A percentile compares a stretch with the other conserved stretches of the same genome.
These are phyloP conservation scores for Pseudocercospora macadamiae DNA, from an alignment of 2,329 filamentous ascomycete species.

Conservation along the genomic window DNA sequence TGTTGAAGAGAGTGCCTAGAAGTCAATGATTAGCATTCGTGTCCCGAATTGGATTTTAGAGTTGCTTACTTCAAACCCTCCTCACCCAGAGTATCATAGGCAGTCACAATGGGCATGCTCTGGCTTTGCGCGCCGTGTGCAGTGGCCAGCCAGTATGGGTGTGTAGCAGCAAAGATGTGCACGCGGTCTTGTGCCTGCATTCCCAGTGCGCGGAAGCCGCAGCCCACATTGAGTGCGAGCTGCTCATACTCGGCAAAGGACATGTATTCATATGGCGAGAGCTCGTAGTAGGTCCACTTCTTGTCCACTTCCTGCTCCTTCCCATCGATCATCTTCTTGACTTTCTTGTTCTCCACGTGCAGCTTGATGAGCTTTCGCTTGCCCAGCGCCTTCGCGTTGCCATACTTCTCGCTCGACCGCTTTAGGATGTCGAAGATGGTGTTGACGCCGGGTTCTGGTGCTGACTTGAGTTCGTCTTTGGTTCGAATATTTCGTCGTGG, in stretches of 20 bases:
- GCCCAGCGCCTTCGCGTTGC: slow-evolving; percentile 60
- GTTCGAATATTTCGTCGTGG: slow-evolving; percentile 74
- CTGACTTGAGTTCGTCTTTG: slow-evolving; percentile 69
- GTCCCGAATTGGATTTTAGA: too few relatives aligned
- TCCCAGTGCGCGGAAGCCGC: slow-evolving; percentile 74
- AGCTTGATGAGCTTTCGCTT: slow-evolving; percentile 73
- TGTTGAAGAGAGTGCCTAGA: slow-evolving; percentile 86
- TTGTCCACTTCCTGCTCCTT: slow-evolving; percentile 80
- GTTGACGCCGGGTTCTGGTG: slow-evolving; percentile 68
- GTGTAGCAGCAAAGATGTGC: slow-evolving; percentile 84
- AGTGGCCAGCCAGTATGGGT: slow-evolving; percentile 79
- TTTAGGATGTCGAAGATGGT: slow-evolving; percentile 81
- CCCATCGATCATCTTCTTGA: slow-evolving; percentile 86
- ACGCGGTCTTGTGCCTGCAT: slow-evolving; percentile 68
- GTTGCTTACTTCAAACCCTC: slow-evolving; percentile 78
- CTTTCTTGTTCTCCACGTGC: slow-evolving; percentile 83
- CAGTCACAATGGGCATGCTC: slow-evolving; percentile 88
- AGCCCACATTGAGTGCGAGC: slow-evolving; percentile 68
- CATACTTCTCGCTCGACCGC: slow-evolving; percentile 63
- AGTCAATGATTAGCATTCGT: too few relatives aligned
- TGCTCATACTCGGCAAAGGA: slow-evolving; percentile 80
- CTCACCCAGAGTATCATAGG: slow-evolving; percentile 89
- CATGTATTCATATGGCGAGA: slow-evolving; percentile 74
- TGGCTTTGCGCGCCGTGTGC: slow-evolving; percentile 73
- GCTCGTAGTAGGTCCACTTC: slow-evolving; percentile 89